Percentiles rank a stretch among this genome's conserved stretches.
Conservation (phyloP, 2,329 filamentous ascomycete species). For the Alternaria viburni region DNA sequence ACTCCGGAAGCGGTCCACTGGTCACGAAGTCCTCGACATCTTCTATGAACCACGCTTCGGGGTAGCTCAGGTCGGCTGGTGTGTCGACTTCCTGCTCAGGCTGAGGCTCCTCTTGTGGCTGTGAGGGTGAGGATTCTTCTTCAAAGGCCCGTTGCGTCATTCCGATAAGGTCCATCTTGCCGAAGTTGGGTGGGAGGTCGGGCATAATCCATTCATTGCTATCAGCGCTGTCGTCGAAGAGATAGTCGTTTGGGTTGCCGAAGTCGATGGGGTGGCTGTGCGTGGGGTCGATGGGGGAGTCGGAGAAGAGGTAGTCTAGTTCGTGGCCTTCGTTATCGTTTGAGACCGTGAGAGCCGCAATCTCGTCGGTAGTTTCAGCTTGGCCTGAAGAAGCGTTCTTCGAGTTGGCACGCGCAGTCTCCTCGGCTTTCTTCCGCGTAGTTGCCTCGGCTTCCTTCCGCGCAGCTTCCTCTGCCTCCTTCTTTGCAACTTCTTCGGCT, state of each 20-base stretch:
- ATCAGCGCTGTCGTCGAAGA: background rate
- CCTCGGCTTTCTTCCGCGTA: no score
- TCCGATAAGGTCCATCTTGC: accelerated
- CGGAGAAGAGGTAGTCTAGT: background rate
- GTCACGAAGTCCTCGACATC: background rate
- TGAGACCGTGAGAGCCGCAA: background rate
- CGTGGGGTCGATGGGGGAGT: background rate
- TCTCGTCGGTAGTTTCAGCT: background rate
- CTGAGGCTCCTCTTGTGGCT: background rate
- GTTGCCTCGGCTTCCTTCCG: background rate
- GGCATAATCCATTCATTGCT: background rate
- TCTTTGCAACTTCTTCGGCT: background rate
- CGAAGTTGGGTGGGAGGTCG: background rate
- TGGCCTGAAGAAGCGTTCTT: background rate
- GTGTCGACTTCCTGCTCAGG: background rate
- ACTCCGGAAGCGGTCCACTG: background rate
- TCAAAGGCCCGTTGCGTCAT: background rate
- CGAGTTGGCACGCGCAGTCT: background rate
- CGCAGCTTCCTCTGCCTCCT: background rate
- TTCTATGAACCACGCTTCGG: background rate
- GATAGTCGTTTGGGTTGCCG: background rate
- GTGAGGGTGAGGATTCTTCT: background rate
- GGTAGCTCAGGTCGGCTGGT: background rate
- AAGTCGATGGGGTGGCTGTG: background rate
- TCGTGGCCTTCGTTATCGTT: background rate